Evolutionary conservation across 2,329 filamentous ascomycete genomes (phyloP).

Genomic region (Aspergillus intermedius): DNA sequence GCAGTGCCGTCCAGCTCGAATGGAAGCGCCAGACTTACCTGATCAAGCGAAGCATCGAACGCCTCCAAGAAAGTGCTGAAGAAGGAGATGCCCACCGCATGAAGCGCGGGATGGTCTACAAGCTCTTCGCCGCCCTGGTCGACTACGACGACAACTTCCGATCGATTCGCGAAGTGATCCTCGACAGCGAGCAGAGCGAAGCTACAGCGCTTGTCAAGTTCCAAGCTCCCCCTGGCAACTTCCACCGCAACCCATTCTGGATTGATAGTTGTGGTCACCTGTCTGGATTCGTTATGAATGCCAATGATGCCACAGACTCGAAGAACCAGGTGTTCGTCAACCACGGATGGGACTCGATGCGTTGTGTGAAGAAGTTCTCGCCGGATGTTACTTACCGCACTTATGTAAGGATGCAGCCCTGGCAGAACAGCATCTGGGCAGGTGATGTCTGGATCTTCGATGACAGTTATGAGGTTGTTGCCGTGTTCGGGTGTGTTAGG

Average conservation of each 20-base stretch:
- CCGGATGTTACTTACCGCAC: constrained; percentile 51
- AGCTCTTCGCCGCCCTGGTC: constrained; percentile 57
- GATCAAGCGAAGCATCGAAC: constrained; percentile 57
- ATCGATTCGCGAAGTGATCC: constrained; percentile 53
- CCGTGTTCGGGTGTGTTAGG: constrained; percentile 45
- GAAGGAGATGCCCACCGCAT: constrained; percentile 65
- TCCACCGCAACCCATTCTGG: constrained; percentile 55
- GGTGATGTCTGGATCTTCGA: constrained; percentile 58
- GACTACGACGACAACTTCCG: constrained; percentile 53
- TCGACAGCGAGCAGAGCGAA: constrained; percentile 51
- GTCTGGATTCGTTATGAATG: constrained; percentile 56
- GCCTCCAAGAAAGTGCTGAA: constrained; percentile 55
- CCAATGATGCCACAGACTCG: constrained; percentile 52
- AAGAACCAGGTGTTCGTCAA: constrained; percentile 57
- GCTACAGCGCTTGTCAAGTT: constrained; percentile 51
- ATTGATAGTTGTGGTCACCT: constrained; percentile 54
- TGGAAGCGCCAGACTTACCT: constrained; percentile 57
- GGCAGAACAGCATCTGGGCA: constrained; percentile 47
- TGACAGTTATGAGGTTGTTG: constrained; percentile 53
- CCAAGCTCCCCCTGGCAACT: constrained; percentile 50
- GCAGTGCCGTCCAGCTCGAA: constrained; percentile 16
- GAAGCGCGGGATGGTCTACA: constrained; percentile 70
- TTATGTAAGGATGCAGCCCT: constrained; percentile 56
- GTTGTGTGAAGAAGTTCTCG: constrained; percentile 48
- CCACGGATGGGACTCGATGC: constrained; percentile 56